A percentile compares a stretch with the other conserved stretches of the same genome.
Evolutionary conservation across 495 filamentous ascomycete genomes (phyloP).

Genomic region (Aspergillus coremiiformis): DNA sequence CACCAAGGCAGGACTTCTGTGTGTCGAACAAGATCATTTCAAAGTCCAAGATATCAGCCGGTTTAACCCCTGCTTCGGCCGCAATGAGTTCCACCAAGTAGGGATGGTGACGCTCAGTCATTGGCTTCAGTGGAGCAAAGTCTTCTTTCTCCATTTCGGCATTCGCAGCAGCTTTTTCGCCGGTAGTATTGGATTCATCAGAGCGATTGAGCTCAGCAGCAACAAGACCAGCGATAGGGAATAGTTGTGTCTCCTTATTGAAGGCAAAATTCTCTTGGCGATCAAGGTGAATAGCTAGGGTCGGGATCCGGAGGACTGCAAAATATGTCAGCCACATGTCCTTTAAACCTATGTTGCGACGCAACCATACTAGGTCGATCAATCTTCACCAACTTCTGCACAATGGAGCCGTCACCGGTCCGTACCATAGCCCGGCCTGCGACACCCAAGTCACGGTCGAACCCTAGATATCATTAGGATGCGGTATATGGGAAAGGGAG

Average conservation of each 20-base stretch:
- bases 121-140: slow-evolving; percentile 61
- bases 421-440: slow-evolving; percentile 85
- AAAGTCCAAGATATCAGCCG: slow-evolving; percentile 78
- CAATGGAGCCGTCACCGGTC: slow-evolving; percentile 62
- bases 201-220: slow-evolving; percentile 79
- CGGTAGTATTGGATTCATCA: slow-evolving; percentile 32
- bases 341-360: not conserved
- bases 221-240: slow-evolving; percentile 84
- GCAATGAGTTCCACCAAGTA: slow-evolving; percentile 80
- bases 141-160: slow-evolving; percentile 35
- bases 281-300: slow-evolving; percentile 88
- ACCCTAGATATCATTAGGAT: slow-evolving; percentile 49
- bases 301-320: slow-evolving; percentile 75
- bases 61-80: slow-evolving; percentile 60
- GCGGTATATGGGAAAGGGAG: not conserved
- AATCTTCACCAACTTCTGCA: slow-evolving; percentile 82
- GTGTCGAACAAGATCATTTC: slow-evolving; percentile 95
- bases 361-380: slow-evolving; percentile 63
- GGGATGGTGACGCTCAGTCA: slow-evolving; percentile 83
- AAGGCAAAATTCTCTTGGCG: slow-evolving; percentile 77
- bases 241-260: slow-evolving; percentile 94
- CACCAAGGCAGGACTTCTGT: slow-evolving; percentile 80
- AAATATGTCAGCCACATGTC: not conserved
- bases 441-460: slow-evolving; percentile 88
- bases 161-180: slow-evolving; percentile 28